Base-by-base conservation (phyloP, 495 filamentous ascomycete genomes). In the Opeltia flavorubescens region DNA sequence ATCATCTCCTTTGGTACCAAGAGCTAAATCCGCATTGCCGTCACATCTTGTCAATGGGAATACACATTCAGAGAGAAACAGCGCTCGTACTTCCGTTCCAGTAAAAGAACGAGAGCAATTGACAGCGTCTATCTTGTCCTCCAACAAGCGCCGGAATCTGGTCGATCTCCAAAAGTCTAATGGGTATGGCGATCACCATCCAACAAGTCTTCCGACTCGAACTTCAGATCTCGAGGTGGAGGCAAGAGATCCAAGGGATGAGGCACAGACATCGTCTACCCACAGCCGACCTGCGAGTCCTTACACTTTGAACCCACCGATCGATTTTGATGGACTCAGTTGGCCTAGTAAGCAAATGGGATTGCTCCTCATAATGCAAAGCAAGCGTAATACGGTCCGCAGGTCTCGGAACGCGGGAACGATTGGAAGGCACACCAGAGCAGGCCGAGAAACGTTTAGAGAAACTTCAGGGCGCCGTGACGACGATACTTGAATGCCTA, bases 401-500 rank as follows among this genome's bases (percentile, higher is more conserved):
- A 88, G 84, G 84, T 63, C 67, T 71, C 18, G 89, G 89, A 44
- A 93, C 89, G 0, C 76, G 84, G 42, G 77, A 81, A 55, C 73
- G 89, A 9, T 68, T 88, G 23, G 87, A 94, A 55, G 84, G 88
- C 15, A 80, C 75, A 17, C 75, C 78, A 0, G 79, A 84, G 52
- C 73, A 95, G 60, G 78, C 78, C 18, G 69, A 76, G 46, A 72
- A 74, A 51, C 71, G 86, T 27, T 61, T 94, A 30, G 66, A 78
- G 46, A 91, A 83, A 63, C 75, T 98, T 47, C 75, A 83, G 12
- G 85, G 83, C 47, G 93, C 91, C 41, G 78, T 98, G 15, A 70
- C 78, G 31, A 96, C 91, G 4, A 85, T 98, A 29, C 71, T 98
- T 5, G 93, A 98, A 66, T 96, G 91, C 55, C 74, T 98, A 33